Base-by-base conservation (phyloP, 352 stramenopile species). In the Phytophthora podocarpi region DNA sequence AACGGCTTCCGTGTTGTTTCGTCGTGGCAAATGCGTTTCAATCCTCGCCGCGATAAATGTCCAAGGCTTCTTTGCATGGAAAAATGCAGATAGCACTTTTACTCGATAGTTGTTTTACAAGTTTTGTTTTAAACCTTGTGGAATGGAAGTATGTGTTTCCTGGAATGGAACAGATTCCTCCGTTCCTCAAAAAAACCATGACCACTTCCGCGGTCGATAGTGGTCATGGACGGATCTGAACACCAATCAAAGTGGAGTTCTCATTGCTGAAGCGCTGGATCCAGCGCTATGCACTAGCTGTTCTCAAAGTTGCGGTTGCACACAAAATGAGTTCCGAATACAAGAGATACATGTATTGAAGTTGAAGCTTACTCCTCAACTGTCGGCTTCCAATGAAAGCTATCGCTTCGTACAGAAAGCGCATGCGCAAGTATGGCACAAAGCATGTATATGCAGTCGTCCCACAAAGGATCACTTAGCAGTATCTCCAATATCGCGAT, bases 31-130 rank as follows among this genome's bases (percentile, higher is more conserved):
- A 1, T 18, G 11, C 7, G 4, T 45, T 30, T 45, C 16, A 12
- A 52, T 68, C 16, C 24, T 70, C 12, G 53, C 53, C 4, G 54
- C 65, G 11, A 61, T 61, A 16, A 55, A 67, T 12, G 49, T 49
- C n/a, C n/a, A n/a, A n/a, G n/a, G n/a, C n/a, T n/a, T n/a, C n/a
- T n/a, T 45, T 9, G 13, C 3, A 1, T 30, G 37, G 21, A 20
- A 20, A 18, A 30, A 45, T 30, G 37, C 30, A 10, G 37, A 45
- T 7, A 18, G 36, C 3, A 27, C 36, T 13, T 43, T 43, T 27
- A 43, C 16, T 6, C 36, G 36, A n/a, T 4, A 15, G 3, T 1
- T 7, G 6, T 43, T 43, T 15, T 20, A 43, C 6, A 15, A 43
- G 15, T n/a, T 43, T 2, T 43, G 26, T 5, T n/a, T n/a, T n/a